phyloP scores from a whole-genome alignment of 2,329 filamentous ascomycete genomes.

The Ascochyta rabiei region DNA sequence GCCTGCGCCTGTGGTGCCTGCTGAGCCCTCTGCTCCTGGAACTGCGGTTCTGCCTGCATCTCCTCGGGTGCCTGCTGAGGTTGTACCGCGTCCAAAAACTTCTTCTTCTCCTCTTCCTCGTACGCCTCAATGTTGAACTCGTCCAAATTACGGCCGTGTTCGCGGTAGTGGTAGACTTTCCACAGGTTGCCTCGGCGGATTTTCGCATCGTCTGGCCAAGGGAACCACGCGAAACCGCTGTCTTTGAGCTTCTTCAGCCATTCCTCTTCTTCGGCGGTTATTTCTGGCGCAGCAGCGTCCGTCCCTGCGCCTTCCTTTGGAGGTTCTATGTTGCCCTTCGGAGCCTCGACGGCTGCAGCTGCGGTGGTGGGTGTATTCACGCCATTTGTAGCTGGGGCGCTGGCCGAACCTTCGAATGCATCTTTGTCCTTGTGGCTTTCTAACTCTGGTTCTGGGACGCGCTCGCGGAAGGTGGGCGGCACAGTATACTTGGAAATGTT shows the following conservation, averaged over 20 bases:
- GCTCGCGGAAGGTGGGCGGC: conserved; percentile 62
- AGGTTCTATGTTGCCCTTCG: conserved; percentile 29
- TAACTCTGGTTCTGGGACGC: conserved; percentile 21
- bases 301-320: conserved; percentile 21
- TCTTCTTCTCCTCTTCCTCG: conserved; percentile 27
- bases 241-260: conserved; percentile 43
- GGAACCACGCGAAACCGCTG: conserved; percentile 61
- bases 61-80: not conserved
- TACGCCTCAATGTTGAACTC: conserved; percentile 31
- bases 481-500: conserved; percentile 81
- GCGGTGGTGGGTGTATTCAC: conserved; percentile 38
- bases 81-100: conserved; percentile 4
- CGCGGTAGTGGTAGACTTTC: conserved; percentile 32
- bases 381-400: conserved; percentile 35
- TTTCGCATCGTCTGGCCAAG: conserved; percentile 75
- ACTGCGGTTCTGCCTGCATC: conserved; percentile 1
- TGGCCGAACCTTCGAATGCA: conserved; percentile 29
- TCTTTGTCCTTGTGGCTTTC: conserved; percentile 25
- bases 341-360: conserved; percentile 26
- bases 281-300: conserved; percentile 20
- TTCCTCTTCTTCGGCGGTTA: conserved; percentile 41
- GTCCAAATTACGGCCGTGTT: conserved; percentile 27
- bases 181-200: conserved; percentile 70
- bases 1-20: conserved; percentile 3
- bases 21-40: conserved; percentile 5